Evolutionary conservation across 352 stramenopile species (phyloP).

Genomic region (Globisporangium paroecandrum): DNA sequence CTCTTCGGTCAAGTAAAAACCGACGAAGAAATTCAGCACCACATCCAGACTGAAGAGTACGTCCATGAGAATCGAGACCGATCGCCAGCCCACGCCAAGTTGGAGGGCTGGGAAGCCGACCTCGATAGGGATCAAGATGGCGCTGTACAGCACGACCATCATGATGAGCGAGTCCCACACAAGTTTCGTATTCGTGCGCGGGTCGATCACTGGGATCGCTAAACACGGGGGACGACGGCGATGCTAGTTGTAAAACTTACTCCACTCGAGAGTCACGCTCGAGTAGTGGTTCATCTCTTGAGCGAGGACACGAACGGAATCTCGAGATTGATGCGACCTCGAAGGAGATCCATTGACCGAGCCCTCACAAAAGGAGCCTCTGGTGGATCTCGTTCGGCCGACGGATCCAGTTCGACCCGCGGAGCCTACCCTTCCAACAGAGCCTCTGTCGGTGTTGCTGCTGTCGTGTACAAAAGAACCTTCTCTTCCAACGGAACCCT

Average conservation of each 20-base stretch:
- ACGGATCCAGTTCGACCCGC: constrained; percentile 2
- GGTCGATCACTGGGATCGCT: constrained; percentile 45
- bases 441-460: background rate
- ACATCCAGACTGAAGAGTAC: constrained; percentile 65
- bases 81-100: constrained; percentile 24
- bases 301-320: constrained; percentile 30
- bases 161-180: constrained; percentile 72
- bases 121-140: constrained; percentile 64
- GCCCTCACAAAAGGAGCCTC: constrained; percentile 1
- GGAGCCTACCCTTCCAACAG: background rate
- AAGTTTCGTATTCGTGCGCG: constrained; percentile 51
- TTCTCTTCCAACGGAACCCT: background rate
- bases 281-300: constrained; percentile 24
- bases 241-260: constrained; percentile 39
- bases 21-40: constrained; percentile 69
- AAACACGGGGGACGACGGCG: constrained; percentile 28
- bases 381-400: background rate
- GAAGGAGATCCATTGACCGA: constrained; percentile 2
- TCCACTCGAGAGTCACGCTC: constrained; percentile 32
- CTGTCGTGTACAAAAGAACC: background rate
- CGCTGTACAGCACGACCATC: constrained; percentile 69
- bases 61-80: constrained; percentile 33
- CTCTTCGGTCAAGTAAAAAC: constrained; percentile 62
- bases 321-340: constrained; percentile 15
- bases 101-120: constrained; percentile 67